Percentiles rank a stretch among this genome's conserved stretches.
Conservation (phyloP, 1,284 basidiomycete genomes). For the Gomphus bonarii region DNA sequence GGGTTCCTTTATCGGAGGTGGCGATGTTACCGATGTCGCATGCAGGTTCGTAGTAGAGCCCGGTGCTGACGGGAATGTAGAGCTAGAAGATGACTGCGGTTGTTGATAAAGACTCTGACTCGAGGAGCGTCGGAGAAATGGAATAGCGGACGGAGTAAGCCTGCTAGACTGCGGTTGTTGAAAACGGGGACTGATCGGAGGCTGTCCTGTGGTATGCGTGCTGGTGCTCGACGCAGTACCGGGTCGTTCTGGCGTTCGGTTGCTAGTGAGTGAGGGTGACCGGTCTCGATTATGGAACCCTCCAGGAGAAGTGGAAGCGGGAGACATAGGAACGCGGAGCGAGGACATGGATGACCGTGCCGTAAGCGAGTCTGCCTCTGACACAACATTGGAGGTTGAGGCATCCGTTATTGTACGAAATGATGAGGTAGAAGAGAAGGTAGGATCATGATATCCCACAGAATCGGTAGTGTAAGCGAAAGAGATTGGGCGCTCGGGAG, state of each 20-base stretch:
- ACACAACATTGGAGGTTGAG: not conserved
- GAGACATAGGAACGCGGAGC: conserved; percentile 27
- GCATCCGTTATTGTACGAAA: not conserved
- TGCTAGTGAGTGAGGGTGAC: conserved; percentile 10
- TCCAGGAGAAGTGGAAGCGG: conserved; percentile 61
- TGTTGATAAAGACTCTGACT: conserved; percentile 28
- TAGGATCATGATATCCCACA: conserved; percentile 19
- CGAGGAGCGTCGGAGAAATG: conserved; percentile 89
- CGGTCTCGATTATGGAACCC: conserved; percentile 43
- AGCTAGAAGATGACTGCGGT: conserved; percentile 33
- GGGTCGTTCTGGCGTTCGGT: conserved; percentile 53
- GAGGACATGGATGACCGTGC: conserved; percentile 10
- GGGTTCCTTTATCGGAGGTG: conserved; percentile 35
- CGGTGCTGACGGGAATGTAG: conserved; percentile 36
- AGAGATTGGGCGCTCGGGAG: conserved; percentile 27
- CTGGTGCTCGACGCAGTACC: conserved; percentile 65
- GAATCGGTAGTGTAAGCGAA: conserved; percentile 42
- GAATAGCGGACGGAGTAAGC: conserved; percentile 88
- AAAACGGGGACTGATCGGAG: conserved; percentile 23
- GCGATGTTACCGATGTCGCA: conserved; percentile 31
- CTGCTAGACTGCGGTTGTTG: conserved; percentile 34
- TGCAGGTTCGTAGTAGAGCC: conserved; percentile 26
- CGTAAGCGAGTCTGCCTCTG: conserved; percentile 2
- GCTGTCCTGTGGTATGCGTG: conserved; percentile 40
- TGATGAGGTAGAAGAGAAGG: conserved; percentile 29